Conservation (phyloP, 768 basidiomycete species). For the Psilocybe cubensis region DNA sequence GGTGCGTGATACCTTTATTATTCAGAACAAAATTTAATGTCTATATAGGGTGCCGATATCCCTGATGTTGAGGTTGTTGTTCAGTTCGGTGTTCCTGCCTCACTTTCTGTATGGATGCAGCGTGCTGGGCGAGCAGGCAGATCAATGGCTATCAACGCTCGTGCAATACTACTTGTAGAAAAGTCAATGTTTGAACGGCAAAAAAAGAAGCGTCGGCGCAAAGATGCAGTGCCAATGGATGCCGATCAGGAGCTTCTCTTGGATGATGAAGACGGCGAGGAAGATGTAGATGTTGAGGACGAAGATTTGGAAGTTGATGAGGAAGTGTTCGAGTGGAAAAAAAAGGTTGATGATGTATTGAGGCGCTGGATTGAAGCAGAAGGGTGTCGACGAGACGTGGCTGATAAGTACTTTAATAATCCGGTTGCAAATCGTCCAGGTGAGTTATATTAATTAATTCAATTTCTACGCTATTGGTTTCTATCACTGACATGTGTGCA, state of each 20-base stretch:
- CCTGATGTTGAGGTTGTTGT: conserved; percentile 37
- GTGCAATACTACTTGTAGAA: conserved; percentile 30
- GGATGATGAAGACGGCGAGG: no score
- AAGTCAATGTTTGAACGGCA: conserved; percentile 30
- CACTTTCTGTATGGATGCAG: conserved; percentile 36
- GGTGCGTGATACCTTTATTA: conserved; percentile 22
- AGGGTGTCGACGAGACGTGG: conserved; percentile 29
- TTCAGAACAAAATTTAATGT: background rate
- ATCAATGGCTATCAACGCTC: conserved; percentile 20
- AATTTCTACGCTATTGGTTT: background rate
- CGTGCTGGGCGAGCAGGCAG: conserved; percentile 32
- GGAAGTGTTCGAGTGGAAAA: conserved; percentile 23
- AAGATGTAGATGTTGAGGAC: conserved; percentile 29
- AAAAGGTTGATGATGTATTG: conserved; percentile 34
- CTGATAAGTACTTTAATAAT: conserved; percentile 36
- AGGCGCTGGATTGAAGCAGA: conserved; percentile 29
- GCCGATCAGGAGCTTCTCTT: conserved; percentile 2
- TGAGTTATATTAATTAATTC: conserved; percentile 18
- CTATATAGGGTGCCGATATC: conserved; percentile 35
- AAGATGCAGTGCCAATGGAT: background rate
- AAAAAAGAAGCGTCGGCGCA: conserved; percentile 19
- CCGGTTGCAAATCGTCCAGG: conserved; percentile 22
- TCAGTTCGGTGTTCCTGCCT: conserved; percentile 36
- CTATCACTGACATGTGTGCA: background rate
- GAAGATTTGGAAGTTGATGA: conserved; percentile 19